phyloP scores from a whole-genome alignment of 2,329 filamentous ascomycete species.

The Claviceps sp. region DNA sequence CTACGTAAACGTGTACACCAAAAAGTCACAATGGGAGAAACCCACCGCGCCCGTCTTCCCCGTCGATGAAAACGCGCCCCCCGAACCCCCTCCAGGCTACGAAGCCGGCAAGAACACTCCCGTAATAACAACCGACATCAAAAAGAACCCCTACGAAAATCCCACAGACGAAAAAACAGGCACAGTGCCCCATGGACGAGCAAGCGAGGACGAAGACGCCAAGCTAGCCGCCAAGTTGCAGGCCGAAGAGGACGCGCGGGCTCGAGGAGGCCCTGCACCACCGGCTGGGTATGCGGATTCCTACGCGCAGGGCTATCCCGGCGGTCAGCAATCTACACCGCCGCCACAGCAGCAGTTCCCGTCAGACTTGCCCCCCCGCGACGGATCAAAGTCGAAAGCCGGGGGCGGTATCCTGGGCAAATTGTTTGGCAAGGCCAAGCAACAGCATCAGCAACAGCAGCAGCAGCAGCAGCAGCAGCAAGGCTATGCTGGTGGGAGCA shows the following conservation, averaged over 20 bases:
- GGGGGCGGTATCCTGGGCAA: slow-evolving; percentile 37
- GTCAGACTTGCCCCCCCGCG: slow-evolving; percentile 29
- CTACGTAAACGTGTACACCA: slow-evolving; percentile 81
- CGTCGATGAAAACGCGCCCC: slow-evolving; percentile 28
- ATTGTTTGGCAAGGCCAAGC: slow-evolving; percentile 32
- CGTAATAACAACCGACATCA: slow-evolving; percentile 36
- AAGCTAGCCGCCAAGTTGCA: slow-evolving; percentile 64
- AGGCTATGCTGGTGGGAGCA: slow-evolving; percentile 13
- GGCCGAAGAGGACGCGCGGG: slow-evolving; percentile 64
- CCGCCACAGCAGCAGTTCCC: slow-evolving; percentile 14
- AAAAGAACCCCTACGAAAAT: slow-evolving; percentile 58
- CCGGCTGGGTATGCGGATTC: slow-evolving; percentile 19
- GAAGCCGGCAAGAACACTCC: slow-evolving; percentile 25
- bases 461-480: background rate
- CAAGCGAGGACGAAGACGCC: slow-evolving; percentile 50
- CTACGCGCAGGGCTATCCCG: slow-evolving; percentile 12
- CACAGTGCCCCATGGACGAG: slow-evolving; percentile 12
- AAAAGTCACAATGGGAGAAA: slow-evolving; percentile 81
- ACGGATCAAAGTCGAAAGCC: slow-evolving; percentile 20
- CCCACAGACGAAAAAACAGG: slow-evolving; percentile 7
- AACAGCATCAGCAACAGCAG: slow-evolving; percentile 15
- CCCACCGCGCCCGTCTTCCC: slow-evolving; percentile 56
- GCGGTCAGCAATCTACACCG: slow-evolving; percentile 6
- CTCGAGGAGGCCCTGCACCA: slow-evolving; percentile 19
- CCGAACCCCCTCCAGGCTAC: slow-evolving; percentile 58